Conservation (phyloP, 78 protist species). For the Tieghemostelium lacteum region DNA sequence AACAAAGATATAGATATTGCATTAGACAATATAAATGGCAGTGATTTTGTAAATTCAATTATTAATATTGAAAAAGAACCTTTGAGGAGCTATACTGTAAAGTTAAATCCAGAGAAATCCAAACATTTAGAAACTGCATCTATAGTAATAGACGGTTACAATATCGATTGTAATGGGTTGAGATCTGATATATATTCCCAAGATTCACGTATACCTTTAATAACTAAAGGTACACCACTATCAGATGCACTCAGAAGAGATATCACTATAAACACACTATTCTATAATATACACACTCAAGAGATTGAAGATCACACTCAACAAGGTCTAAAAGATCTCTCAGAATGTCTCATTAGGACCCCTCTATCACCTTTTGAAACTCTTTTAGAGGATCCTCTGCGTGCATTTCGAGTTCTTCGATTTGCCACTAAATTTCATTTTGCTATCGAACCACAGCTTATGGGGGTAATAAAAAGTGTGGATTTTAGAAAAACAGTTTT, state of each 20-base stretch:
- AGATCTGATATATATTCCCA: conserved; percentile 79
- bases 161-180: conserved; percentile 43
- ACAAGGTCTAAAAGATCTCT: conserved; percentile 82
- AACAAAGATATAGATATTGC: conserved; percentile 86
- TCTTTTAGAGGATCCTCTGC: conserved; percentile 96
- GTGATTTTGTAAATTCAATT: conserved; percentile 40
- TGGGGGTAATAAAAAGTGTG: background rate
- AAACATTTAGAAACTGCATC: conserved; percentile 95
- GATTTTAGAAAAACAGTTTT: background rate
- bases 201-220: conserved; percentile 77
- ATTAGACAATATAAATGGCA: conserved; percentile 60
- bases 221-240: conserved; percentile 87
- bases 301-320: conserved; percentile 86
- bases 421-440: conserved; percentile 88
- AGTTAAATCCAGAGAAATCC: conserved; percentile 90
- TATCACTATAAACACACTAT: conserved; percentile 95
- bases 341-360: conserved; percentile 76
- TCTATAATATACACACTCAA: conserved; percentile 88
- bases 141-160: conserved; percentile 11
- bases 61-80: background rate
- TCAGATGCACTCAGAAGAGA: conserved; percentile 97
- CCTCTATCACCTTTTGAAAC: conserved; percentile 89
- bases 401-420: conserved; percentile 90
- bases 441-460: conserved; percentile 33
- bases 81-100: background rate